Percentiles rank a stretch among this genome's conserved stretches.
Conservation (phyloP, 306 rosid genomes). For the Trifolium dubium region DNA sequence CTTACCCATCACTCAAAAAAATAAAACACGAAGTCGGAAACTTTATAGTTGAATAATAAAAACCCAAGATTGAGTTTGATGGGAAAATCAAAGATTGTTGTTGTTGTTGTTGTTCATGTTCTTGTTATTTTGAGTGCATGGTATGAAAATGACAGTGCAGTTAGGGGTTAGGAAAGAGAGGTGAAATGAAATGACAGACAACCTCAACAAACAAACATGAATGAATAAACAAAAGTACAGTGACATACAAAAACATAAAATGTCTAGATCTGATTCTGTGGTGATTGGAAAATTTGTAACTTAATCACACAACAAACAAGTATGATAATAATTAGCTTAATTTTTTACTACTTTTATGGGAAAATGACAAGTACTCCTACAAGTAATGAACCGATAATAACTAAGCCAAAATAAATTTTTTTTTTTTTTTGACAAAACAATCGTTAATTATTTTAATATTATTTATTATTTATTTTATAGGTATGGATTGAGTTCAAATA, state of each 20-base stretch:
- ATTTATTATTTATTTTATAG: no score
- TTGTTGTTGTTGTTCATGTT: background rate
- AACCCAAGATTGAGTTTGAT: constrained; percentile 27
- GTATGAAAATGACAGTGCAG: constrained; percentile 43
- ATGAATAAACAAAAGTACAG: background rate
- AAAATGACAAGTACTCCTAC: background rate
- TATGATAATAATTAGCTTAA: background rate
- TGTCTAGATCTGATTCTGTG: background rate
- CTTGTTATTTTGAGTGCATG: constrained; percentile 3
- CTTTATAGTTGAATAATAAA: constrained; percentile 31
- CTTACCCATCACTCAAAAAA: constrained; percentile 60
- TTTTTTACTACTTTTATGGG: no score
- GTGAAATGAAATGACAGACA: constrained; percentile 6
- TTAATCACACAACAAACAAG: background rate
- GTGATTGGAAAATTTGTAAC: constrained; percentile 3
- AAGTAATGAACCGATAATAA: background rate
- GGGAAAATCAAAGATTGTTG: background rate
- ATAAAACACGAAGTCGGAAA: constrained; percentile 33
- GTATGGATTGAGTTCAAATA: no score
- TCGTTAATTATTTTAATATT: no score
- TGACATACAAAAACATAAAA: background rate
- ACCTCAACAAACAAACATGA: background rate
- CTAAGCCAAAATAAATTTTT: background rate
- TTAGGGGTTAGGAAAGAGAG: constrained; percentile 30
- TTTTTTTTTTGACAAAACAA: no score